Percentiles rank a stretch among this genome's conserved stretches.
Evolutionary conservation across 768 basidiomycete species (phyloP).

Genomic region (Kockovaella imperatae): DNA sequence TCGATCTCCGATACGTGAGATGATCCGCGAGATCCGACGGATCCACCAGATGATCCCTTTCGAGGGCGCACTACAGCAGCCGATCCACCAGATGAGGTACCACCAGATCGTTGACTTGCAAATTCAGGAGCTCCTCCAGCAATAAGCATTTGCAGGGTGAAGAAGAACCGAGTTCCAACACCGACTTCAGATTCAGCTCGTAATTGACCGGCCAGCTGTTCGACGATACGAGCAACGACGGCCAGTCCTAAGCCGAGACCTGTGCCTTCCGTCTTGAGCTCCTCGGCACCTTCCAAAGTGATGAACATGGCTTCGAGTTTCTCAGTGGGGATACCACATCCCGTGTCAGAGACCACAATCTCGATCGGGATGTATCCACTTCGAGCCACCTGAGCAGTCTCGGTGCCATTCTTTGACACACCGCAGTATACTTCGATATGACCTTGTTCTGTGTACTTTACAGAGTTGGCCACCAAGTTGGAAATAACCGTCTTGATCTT

Average conservation of each 20-base stretch:
- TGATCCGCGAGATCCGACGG: slow-evolving; percentile 11
- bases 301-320: slow-evolving; percentile 70
- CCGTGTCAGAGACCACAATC: slow-evolving; percentile 64
- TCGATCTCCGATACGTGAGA: slow-evolving; percentile 41
- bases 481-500: slow-evolving; percentile 70
- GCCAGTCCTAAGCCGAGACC: slow-evolving; percentile 63
- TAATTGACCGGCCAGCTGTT: slow-evolving; percentile 69
- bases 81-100: not conserved
- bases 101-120: not conserved
- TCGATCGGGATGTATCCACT: slow-evolving; percentile 51
- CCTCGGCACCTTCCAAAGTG: slow-evolving; percentile 69
- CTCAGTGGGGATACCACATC: slow-evolving; percentile 59
- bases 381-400: slow-evolving; percentile 2
- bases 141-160: slow-evolving; percentile 48
- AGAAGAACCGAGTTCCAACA: slow-evolving; percentile 64
- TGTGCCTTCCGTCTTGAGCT: slow-evolving; percentile 6
- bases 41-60: slow-evolving; percentile 11
- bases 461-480: slow-evolving; percentile 70
- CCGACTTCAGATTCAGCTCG: slow-evolving; percentile 65
- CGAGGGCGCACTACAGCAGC: not conserved
- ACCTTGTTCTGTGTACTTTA: slow-evolving; percentile 64
- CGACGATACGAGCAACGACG: slow-evolving; percentile 70
- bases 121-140: slow-evolving; percentile 7
- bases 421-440: slow-evolving; percentile 57
- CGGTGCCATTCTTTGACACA: slow-evolving; percentile 39